Evolutionary conservation across 1,284 basidiomycete species (phyloP), one percentile per base, ranked within the genome.

Genomic region (Takashimella tepidaria): DNA sequence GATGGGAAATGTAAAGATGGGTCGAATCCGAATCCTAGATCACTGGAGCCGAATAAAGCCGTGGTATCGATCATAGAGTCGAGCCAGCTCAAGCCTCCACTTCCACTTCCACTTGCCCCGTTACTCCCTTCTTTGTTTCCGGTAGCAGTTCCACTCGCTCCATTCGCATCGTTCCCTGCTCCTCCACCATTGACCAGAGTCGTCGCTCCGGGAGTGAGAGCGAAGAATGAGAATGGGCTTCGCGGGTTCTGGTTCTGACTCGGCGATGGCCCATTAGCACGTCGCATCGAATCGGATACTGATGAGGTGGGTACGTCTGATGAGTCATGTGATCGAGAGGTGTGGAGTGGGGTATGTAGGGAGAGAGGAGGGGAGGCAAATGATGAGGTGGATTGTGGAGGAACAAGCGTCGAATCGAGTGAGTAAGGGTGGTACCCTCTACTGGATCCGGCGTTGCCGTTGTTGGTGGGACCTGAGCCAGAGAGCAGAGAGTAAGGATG

Each of bases 21-120:
- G 31, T 59, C 54, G 42, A 61, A 57, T 16, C 53, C 54, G 23
- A 21, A 21, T 21, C 45, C 51, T 41, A 56, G 49, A 5, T 47
- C 55, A 24, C 50, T 50, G 42, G 12, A 24, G 24, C 54, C 56
- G 19, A 50, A 43, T 23, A 57, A 19, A 6, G 51, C 40, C 19
- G 49, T 42, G 12, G 55, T 53, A 22, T 64, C 60, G 22, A 58
- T 43, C 6, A 62, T 44, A 26, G 54, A 55, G 55, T 65, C 61
- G 13, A 65, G 56, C 63, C 63, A 65, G 24, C 51, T 54, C 16
- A 63, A 41, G 5, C 57, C 59, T 10, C 45, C 51, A 24, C 50
- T 52, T 47, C 56, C 55, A 40, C 49, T 49, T 16, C 31, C 31
- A 40, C 50, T 52, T 21, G 37, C 40, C 1, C 49, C 31, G 8